These are phyloP conservation scores for Backusella mclennaniae DNA, from an alignment of 192 early-diverging fungal species.

Conservation along the genomic window DNA sequence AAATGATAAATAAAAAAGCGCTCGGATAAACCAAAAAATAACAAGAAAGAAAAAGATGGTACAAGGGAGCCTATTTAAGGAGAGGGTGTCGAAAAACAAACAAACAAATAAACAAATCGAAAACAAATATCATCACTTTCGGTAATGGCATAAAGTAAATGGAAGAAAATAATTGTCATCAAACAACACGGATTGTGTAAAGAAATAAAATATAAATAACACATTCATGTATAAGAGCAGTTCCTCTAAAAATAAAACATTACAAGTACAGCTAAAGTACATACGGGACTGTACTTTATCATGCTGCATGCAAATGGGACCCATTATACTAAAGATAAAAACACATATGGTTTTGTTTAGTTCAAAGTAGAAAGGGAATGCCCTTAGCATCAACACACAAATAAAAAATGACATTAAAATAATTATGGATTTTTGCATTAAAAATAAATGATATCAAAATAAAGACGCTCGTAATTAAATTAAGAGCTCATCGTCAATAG, in stretches of 20 bases:
- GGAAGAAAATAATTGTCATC: neutral
- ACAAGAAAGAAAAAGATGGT: neutral
- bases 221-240: neutral
- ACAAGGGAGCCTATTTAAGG: neutral
- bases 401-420: too few relatives aligned
- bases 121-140: neutral
- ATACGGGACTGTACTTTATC: neutral
- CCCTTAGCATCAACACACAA: too few relatives aligned
- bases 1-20: neutral
- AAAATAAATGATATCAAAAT: too few relatives aligned
- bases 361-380: too few relatives aligned
- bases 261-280: neutral
- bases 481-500: too few relatives aligned
- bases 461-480: too few relatives aligned
- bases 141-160: neutral
- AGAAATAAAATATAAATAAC: neutral
- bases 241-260: neutral
- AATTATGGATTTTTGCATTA: too few relatives aligned
- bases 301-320: neutral
- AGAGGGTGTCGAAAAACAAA: neutral
- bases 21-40: neutral
- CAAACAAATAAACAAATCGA: neutral
- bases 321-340: neutral
- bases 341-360: neutral
- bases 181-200: neutral